Evolutionary conservation across 2,329 filamentous ascomycete species (phyloP).

Genomic region (Lecanicillium sp.): DNA sequence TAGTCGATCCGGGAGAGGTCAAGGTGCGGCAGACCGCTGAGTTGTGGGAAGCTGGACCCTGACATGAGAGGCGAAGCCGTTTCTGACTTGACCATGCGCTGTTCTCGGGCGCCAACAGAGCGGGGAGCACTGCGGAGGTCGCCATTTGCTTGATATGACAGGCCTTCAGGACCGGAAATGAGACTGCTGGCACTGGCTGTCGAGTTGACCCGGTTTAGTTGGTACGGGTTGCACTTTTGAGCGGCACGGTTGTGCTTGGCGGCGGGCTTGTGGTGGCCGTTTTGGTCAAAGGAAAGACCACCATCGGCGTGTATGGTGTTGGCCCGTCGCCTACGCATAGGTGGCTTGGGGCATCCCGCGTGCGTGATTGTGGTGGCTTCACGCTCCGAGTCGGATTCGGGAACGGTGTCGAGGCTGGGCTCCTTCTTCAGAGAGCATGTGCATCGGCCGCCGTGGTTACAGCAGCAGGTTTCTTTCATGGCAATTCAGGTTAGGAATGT

Average conservation of each 20-base stretch:
- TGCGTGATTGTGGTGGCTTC: slow-evolving; percentile 23
- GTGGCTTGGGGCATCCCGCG: slow-evolving; percentile 31
- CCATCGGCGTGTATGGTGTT: slow-evolving; percentile 56
- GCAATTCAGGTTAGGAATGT: slow-evolving; percentile 6
- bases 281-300: slow-evolving; percentile 51
- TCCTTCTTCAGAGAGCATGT: slow-evolving; percentile 59
- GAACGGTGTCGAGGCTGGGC: slow-evolving; percentile 50
- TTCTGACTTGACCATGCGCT: slow-evolving; percentile 53
- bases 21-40: slow-evolving; percentile 47
- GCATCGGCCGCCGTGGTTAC: slow-evolving; percentile 61
- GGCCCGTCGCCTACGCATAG: slow-evolving; percentile 45
- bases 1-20: slow-evolving; percentile 51
- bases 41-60: slow-evolving; percentile 40
- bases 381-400: slow-evolving; percentile 54
- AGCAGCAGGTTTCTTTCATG: slow-evolving; percentile 57
- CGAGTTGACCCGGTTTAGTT: slow-evolving; percentile 50
- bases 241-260: slow-evolving; percentile 53
- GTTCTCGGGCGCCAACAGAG: slow-evolving; percentile 32
- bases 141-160: slow-evolving; percentile 29
- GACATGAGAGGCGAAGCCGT: slow-evolving; percentile 51
- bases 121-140: slow-evolving; percentile 28
- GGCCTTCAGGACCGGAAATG: slow-evolving; percentile 32
- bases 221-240: slow-evolving; percentile 56
- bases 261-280: slow-evolving; percentile 56
- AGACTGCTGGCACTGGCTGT: slow-evolving; percentile 45